phyloP scores from a whole-genome alignment of 2,329 filamentous ascomycete genomes.

The Sarocladium strictum region DNA sequence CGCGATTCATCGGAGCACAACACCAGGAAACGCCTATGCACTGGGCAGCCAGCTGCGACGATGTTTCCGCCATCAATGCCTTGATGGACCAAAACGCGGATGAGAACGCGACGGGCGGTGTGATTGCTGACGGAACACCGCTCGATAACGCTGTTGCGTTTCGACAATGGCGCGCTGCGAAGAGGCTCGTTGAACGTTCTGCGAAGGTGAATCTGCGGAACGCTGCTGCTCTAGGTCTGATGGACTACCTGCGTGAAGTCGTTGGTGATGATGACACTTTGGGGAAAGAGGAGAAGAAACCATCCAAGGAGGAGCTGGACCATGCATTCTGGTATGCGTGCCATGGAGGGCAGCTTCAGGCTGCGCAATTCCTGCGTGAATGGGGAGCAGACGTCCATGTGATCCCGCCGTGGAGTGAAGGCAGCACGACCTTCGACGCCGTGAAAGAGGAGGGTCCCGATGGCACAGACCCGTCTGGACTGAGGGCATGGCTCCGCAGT shows the following conservation, averaged over 20 bases:
- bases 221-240: constrained; percentile 14
- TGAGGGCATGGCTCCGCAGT: background rate
- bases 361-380: constrained; percentile 11
- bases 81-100: constrained; percentile 16
- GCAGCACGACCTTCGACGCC: constrained; percentile 31
- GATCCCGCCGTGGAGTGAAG: constrained; percentile 36
- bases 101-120: constrained; percentile 14
- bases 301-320: constrained; percentile 7
- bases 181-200: constrained; percentile 13
- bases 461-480: background rate
- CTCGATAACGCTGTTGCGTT: constrained; percentile 14
- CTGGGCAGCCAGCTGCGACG: constrained; percentile 15
- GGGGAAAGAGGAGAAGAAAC: background rate
- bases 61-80: constrained; percentile 12
- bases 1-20: constrained; percentile 10
- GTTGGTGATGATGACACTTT: background rate
- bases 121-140: constrained; percentile 14
- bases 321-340: constrained; percentile 15
- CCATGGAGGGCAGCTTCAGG: constrained; percentile 13
- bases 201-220: constrained; percentile 12
- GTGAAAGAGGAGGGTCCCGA: background rate
- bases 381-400: constrained; percentile 10
- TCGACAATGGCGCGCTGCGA: constrained; percentile 13
- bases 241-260: constrained; percentile 10
- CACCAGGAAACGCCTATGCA: constrained; percentile 15